These are phyloP conservation scores for Parietaria judaica DNA, from an alignment of 306 rosid species.

Conservation along the genomic window DNA sequence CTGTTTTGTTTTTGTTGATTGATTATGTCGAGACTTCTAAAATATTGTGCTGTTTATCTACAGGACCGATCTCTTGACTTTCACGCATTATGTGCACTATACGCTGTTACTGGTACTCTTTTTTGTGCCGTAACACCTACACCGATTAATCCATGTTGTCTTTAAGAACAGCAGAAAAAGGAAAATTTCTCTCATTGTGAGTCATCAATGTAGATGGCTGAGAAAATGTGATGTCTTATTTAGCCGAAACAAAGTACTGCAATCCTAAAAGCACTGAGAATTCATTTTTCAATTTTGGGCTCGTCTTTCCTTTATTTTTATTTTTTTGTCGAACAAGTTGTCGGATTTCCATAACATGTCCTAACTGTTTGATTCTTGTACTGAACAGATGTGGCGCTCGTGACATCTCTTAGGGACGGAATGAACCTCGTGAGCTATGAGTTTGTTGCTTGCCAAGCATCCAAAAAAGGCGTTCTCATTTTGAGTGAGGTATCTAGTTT, in stretches of 20 bases:
- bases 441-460: slow-evolving; percentile 91
- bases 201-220: background rate
- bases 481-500: slow-evolving; percentile 68
- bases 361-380: slow-evolving; percentile 12
- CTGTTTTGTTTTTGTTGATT: background rate
- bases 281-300: too few relatives aligned
- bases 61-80: slow-evolving; percentile 99
- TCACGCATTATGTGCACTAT: slow-evolving; percentile 91
- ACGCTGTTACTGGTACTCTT: slow-evolving; percentile 85
- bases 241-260: too few relatives aligned
- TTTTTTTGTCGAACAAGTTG: too few relatives aligned
- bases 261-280: too few relatives aligned
- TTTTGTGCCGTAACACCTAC: slow-evolving; percentile 25
- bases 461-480: slow-evolving; percentile 93
- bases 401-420: slow-evolving; percentile 95
- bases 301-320: background rate
- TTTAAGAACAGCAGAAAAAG: background rate
- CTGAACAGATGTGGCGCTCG: slow-evolving; percentile 80
- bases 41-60: slow-evolving; percentile 32
- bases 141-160: slow-evolving; percentile 15
- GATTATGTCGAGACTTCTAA: slow-evolving; percentile 31
- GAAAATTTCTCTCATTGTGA: background rate
- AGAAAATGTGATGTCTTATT: background rate
- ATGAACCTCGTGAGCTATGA: slow-evolving; percentile 99
- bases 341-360: background rate